Percentiles rank a stretch among this genome's conserved stretches.
phyloP scores from a whole-genome alignment of 2,329 filamentous ascomycete species.

The Aspergillus phoenicis region DNA sequence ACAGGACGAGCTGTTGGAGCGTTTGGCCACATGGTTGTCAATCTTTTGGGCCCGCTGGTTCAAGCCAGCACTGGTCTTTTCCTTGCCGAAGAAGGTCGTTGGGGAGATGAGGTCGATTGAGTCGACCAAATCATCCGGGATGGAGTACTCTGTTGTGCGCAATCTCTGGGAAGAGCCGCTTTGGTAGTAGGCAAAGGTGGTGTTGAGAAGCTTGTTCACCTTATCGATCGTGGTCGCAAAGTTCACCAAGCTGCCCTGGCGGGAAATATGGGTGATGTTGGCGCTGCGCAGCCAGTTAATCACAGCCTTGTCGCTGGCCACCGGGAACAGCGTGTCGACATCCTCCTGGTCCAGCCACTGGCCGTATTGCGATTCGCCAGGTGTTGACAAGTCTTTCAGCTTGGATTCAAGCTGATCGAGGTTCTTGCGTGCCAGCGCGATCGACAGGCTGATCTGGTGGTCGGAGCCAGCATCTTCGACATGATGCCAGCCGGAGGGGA shows the following conservation, averaged over 20 bases:
- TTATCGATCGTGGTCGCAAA: constrained; percentile 45
- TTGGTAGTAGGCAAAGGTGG: constrained; percentile 52
- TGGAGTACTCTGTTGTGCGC: constrained; percentile 46
- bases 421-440: constrained; percentile 29
- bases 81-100: constrained; percentile 54
- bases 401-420: constrained; percentile 43
- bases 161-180: constrained; percentile 43
- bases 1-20: constrained; percentile 14
- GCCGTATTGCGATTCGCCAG: constrained; percentile 52
- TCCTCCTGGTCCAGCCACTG: constrained; percentile 51
- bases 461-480: constrained; percentile 15
- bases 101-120: constrained; percentile 55
- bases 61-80: constrained; percentile 9
- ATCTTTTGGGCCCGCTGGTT: background rate
- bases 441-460: constrained; percentile 24
- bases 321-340: constrained; percentile 47
- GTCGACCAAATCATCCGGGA: constrained; percentile 41
- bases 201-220: constrained; percentile 52
- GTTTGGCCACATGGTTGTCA: background rate
- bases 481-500: constrained; percentile 1
- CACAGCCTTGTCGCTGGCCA: constrained; percentile 41
- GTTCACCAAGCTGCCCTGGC: constrained; percentile 48
- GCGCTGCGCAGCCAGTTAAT: constrained; percentile 49
- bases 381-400: constrained; percentile 49
- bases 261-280: constrained; percentile 40